Conservation (phyloP, 225 moss, liverwort and hornwort genomes). For the Pleurozium schreberi region DNA sequence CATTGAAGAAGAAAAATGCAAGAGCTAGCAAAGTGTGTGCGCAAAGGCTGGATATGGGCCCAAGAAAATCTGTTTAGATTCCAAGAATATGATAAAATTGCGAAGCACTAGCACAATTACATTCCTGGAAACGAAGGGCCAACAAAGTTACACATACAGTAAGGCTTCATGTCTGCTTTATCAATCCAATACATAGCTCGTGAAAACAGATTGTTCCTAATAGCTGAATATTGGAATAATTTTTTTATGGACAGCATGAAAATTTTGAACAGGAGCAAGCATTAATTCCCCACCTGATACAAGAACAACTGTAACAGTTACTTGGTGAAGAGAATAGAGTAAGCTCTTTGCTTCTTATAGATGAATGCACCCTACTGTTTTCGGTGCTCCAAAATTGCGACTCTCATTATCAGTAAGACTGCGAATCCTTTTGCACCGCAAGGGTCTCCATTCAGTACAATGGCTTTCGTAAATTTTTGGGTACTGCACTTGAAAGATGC, state of each 20-base stretch:
- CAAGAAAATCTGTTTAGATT: background rate
- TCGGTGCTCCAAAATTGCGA: background rate
- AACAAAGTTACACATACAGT: background rate
- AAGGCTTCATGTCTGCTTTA: background rate
- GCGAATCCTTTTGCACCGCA: background rate
- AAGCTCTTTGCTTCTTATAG: background rate
- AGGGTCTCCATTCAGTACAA: background rate
- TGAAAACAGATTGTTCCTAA: background rate
- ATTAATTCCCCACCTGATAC: background rate
- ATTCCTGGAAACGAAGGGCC: background rate
- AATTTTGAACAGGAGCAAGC: background rate
- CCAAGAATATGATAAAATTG: background rate
- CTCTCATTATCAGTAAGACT: background rate
- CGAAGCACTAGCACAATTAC: background rate
- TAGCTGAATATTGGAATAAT: background rate
- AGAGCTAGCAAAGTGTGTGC: background rate
- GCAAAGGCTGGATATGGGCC: background rate
- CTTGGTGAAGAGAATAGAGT: background rate
- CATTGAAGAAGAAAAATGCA: background rate
- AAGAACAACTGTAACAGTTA: background rate
- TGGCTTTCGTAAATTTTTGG: background rate
- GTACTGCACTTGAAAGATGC: conserved; percentile 7
- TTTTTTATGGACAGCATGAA: background rate
- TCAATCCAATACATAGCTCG: background rate
- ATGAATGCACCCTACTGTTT: background rate